Percentiles rank a stretch among this genome's conserved stretches.
Conservation (phyloP, 2,329 filamentous ascomycete species). For the Spiromastix sp. region DNA sequence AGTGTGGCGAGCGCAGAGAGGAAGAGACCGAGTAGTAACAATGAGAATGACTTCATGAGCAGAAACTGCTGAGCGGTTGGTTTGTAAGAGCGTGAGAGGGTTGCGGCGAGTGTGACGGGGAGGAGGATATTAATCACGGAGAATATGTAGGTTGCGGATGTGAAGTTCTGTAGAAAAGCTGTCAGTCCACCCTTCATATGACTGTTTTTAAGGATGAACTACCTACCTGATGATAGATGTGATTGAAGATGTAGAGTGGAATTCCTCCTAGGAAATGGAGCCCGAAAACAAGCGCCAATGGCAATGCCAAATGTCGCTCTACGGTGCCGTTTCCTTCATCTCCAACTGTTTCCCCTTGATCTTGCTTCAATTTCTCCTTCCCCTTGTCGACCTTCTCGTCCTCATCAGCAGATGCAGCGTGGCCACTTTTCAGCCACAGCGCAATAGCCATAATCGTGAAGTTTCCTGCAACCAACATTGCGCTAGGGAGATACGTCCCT, state of each 20-base stretch:
- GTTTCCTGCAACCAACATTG: conserved; percentile 91
- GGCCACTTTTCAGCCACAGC: conserved; percentile 82
- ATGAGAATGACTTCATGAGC: conserved; percentile 79
- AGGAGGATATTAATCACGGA: conserved; percentile 44
- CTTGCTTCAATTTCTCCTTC: conserved; percentile 19
- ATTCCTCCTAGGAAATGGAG: conserved; percentile 68
- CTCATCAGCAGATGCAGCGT: conserved; percentile 6
- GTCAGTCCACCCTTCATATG: conserved; percentile 11
- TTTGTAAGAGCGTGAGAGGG: conserved; percentile 40
- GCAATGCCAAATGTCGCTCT: conserved; percentile 34
- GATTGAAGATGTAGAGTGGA: conserved; percentile 81
- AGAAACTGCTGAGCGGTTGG: conserved; percentile 60
- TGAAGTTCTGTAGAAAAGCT: conserved; percentile 42
- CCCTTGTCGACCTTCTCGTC: conserved; percentile 20
- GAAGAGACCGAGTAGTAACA: conserved; percentile 85
- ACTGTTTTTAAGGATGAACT: neutral
- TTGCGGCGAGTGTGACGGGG: conserved; percentile 45
- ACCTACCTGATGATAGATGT: conserved; percentile 55
- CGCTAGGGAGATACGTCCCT: conserved; percentile 89
- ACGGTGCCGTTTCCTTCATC: conserved; percentile 15
- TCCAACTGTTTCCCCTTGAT: conserved; percentile 9
- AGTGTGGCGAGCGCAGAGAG: conserved; percentile 87
- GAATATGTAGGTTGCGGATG: conserved; percentile 50
- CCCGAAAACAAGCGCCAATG: conserved; percentile 60
- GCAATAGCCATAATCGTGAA: conserved; percentile 93